Conservation (phyloP, 768 basidiomycete species). For the Lyophyllum shimeji region DNA sequence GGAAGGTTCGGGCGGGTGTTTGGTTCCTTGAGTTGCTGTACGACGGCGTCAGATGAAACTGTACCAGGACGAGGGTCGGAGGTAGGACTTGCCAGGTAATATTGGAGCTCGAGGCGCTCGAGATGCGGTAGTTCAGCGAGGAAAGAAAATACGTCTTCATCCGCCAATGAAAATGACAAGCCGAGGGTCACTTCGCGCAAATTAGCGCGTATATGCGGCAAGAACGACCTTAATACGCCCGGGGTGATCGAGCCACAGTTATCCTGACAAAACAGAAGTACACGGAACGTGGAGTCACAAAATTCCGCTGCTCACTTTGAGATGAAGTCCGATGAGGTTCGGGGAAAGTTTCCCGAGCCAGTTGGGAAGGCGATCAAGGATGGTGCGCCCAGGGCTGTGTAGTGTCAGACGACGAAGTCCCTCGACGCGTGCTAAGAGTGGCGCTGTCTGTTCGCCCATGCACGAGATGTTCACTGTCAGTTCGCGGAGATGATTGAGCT, state of each 20-base stretch:
- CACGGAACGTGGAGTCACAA: background rate
- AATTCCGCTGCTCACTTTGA: constrained; percentile 33
- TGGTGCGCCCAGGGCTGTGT: constrained; percentile 36
- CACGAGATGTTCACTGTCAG: constrained; percentile 38
- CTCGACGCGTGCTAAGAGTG: constrained; percentile 25
- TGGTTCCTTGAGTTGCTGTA: constrained; percentile 43
- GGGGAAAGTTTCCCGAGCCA: constrained; percentile 40
- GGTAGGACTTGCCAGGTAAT: constrained; percentile 50
- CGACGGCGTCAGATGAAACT: background rate
- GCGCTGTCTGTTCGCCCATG: constrained; percentile 28
- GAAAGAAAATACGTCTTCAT: constrained; percentile 52
- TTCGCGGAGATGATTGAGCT: constrained; percentile 20
- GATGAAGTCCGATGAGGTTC: constrained; percentile 36
- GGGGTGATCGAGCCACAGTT: constrained; percentile 68
- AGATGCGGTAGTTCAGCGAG: constrained; percentile 40
- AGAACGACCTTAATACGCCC: constrained; percentile 48
- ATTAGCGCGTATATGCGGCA: constrained; percentile 33
- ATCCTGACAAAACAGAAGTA: constrained; percentile 30
- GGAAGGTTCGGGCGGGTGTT: constrained; percentile 19
- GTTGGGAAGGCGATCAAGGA: constrained; percentile 40
- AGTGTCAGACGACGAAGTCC: constrained; percentile 32
- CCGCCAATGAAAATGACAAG: constrained; percentile 57
- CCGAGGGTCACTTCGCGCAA: constrained; percentile 46
- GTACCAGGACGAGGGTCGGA: constrained; percentile 12
- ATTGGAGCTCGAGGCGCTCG: constrained; percentile 39